Percentiles rank a stretch among this genome's conserved stretches.
These are phyloP conservation scores for Ajuga reptans DNA, from an alignment of 305 asterid species.

Conservation along the genomic window DNA sequence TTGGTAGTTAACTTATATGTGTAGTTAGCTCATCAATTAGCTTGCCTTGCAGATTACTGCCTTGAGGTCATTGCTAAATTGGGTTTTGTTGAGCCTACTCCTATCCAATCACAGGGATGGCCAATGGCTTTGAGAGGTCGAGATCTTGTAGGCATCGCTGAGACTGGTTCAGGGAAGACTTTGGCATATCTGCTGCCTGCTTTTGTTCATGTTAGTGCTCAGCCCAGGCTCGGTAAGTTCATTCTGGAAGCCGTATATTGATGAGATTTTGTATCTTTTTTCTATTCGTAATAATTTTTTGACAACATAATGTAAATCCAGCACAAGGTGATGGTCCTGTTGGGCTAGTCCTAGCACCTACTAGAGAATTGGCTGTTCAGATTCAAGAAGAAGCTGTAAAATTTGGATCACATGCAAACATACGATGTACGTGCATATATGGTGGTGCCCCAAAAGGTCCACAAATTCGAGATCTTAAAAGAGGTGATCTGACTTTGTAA, in stretches of 20 bases:
- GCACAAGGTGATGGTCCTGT: constrained; percentile 86
- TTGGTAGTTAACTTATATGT: neutral
- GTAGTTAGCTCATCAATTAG: constrained; percentile 21
- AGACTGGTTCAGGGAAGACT: constrained; percentile 94
- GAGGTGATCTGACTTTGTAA: constrained; percentile 37
- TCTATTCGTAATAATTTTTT: neutral
- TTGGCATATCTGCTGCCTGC: constrained; percentile 80
- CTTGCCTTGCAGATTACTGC: constrained; percentile 50
- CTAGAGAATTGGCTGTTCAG: constrained; percentile 90
- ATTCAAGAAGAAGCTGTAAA: constrained; percentile 78
- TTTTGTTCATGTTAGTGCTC: constrained; percentile 81
- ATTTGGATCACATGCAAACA: constrained; percentile 59
- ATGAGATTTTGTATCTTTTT: neutral
- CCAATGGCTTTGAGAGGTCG: constrained; percentile 95
- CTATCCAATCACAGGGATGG: constrained; percentile 95
- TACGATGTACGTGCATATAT: constrained; percentile 77
- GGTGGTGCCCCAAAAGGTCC: constrained; percentile 99
- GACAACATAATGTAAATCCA: constrained; percentile 22
- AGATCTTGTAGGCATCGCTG: constrained; percentile 83
- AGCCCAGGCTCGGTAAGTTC: constrained; percentile 67
- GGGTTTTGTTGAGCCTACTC: constrained; percentile 82
- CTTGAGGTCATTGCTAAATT: constrained; percentile 65
- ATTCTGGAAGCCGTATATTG: neutral
- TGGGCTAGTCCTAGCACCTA: constrained; percentile 76
- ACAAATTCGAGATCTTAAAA: constrained; percentile 78